Evolutionary conservation across 2,329 filamentous ascomycete species (phyloP).

Genomic region (Amauroascus verrucosus): DNA sequence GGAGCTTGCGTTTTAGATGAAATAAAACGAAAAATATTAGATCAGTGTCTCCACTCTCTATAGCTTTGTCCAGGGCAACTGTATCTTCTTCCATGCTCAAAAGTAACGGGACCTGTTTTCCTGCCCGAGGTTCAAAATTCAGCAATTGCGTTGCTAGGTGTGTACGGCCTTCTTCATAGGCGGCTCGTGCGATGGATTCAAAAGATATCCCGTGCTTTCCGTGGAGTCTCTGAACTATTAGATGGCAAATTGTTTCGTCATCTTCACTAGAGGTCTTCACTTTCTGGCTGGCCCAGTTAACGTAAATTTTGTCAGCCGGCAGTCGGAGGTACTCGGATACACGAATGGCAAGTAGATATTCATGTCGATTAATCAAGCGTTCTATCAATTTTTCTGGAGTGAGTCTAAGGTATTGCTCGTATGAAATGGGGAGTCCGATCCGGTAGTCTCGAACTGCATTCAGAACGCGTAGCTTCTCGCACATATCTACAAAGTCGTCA

Average conservation of each 20-base stretch:
- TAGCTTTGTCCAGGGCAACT: constrained; percentile 88
- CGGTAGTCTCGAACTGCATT: constrained; percentile 90
- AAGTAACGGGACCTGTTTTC: constrained; percentile 89
- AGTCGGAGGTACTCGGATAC: constrained; percentile 80
- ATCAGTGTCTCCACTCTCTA: constrained; percentile 90
- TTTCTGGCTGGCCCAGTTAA: constrained; percentile 94
- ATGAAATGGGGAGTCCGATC: constrained; percentile 78
- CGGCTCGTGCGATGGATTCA: constrained; percentile 81
- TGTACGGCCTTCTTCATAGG: constrained; percentile 83
- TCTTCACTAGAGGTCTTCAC: constrained; percentile 75
- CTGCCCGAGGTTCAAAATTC: constrained; percentile 86
- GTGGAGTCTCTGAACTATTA: constrained; percentile 76
- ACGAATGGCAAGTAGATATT: constrained; percentile 81
- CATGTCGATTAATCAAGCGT: constrained; percentile 74
- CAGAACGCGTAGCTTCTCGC: constrained; percentile 80
- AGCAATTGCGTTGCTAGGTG: constrained; percentile 83
- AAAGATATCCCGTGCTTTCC: constrained; percentile 92
- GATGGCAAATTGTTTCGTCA: constrained; percentile 74
- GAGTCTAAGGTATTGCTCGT: constrained; percentile 84
- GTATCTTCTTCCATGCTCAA: constrained; percentile 94
- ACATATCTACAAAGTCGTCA: constrained; percentile 98
- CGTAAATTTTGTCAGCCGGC: constrained; percentile 80
- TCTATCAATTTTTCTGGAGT: constrained; percentile 81
- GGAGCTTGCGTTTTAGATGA: constrained; percentile 79
- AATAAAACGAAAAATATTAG: constrained; percentile 82